Percentiles rank a stretch among this genome's conserved stretches.
Conservation (phyloP, 768 basidiomycete genomes). For the Rhizopogon roseolus region DNA sequence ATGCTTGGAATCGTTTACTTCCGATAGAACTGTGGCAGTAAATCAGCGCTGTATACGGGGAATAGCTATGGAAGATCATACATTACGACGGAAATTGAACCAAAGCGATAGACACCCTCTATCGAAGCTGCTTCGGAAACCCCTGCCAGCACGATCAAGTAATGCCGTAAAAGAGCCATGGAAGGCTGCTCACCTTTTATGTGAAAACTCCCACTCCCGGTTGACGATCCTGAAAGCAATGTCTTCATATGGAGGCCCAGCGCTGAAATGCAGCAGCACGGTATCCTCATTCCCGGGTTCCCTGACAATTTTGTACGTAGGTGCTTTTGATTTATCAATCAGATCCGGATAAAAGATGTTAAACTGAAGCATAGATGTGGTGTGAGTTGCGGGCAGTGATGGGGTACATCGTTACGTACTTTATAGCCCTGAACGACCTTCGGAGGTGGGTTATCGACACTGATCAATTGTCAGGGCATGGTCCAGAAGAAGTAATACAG, state of each 20-base stretch:
- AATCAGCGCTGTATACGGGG: slow-evolving; percentile 12
- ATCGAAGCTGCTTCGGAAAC: slow-evolving; percentile 96
- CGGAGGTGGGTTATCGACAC: slow-evolving; percentile 97
- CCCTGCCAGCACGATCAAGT: slow-evolving; percentile 41
- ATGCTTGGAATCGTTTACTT: slow-evolving; percentile 42
- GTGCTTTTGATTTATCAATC: slow-evolving; percentile 96
- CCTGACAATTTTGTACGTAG: slow-evolving; percentile 93
- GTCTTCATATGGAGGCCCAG: slow-evolving; percentile 98
- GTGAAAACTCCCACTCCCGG: slow-evolving; percentile 97
- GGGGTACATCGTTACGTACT: slow-evolving; percentile 30
- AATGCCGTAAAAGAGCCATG: slow-evolving; percentile 10
- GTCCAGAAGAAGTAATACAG: background rate
- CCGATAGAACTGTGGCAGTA: slow-evolving; percentile 63
- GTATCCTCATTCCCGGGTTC: slow-evolving; percentile 96
- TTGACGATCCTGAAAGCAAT: slow-evolving; percentile 98
- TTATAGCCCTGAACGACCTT: slow-evolving; percentile 99
- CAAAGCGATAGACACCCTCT: slow-evolving; percentile 92
- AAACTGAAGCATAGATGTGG: slow-evolving; percentile 44
- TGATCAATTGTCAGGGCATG: slow-evolving; percentile 27
- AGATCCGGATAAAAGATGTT: slow-evolving; percentile 99
- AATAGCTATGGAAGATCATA: slow-evolving; percentile 36
- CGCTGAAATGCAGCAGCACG: slow-evolving; percentile 86
- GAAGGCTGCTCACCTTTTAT: slow-evolving; percentile 66
- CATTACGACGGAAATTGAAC: slow-evolving; percentile 94
- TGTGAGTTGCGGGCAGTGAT: slow-evolving; percentile 7